Evolutionary conservation across 2,329 filamentous ascomycete species (phyloP), one percentile per base, ranked within the genome.

Genomic region (Emmonsia crescens): DNA sequence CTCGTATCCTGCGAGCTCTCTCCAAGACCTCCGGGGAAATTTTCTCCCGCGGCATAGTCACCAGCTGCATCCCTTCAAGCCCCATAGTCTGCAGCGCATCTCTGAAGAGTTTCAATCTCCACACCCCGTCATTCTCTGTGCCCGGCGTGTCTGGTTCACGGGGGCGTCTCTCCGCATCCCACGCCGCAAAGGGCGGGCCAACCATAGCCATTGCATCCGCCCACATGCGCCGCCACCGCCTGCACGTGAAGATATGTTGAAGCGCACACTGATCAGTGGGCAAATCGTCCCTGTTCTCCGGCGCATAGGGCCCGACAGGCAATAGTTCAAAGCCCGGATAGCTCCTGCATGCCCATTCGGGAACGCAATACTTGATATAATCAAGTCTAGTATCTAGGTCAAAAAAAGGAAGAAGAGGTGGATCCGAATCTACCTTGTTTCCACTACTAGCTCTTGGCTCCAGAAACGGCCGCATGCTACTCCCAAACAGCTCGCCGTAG

Each of bases 401-500:
- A 27, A 66, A 63, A 24, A 9, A 60, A 1, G 58, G 61, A 0
- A 51, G 61, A 0, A 51, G 48, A 29, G 48, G 27, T 31, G 48
- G 12, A 31, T 51, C 12, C 59, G 57, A 5, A 56, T n/a, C 29
- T 42, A n/a, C 55, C n/a, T 9, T 3, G 38, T 46, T 6, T 46
- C 57, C 1, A 54, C 60, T 2, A 54, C 60, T 24, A 12, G 27
- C 9, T n/a, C n/a, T 5, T 21, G 33, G n/a, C 36, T 66, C 61
- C 21, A 73, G 56, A 33, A 68, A 64, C 1, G 63, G 57, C 1
- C 69, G 65, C 57, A 73, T 63, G 9, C 68, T 67, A 0, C 63
- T 61, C 1, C 61, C 67, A 54, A 74, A 73, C 12, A 74, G 62
- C 46, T 71, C 71, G 5, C 71, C 71, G 40, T 74, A 73, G 42